Evolutionary conservation across 768 basidiomycete species (phyloP).

Genomic region (Kwoniella botswanensis): DNA sequence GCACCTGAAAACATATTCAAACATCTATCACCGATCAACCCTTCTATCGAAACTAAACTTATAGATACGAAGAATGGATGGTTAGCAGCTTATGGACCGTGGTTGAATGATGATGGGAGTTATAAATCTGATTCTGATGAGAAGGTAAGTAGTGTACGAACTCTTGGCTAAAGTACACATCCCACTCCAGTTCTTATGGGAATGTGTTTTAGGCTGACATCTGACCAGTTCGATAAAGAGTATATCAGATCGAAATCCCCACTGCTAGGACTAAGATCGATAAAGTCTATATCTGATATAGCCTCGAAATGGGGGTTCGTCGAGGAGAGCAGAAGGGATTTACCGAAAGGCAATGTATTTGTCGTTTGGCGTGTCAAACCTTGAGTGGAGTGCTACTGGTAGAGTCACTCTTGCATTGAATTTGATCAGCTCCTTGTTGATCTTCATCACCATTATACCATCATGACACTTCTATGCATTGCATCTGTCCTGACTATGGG

Average conservation of each 20-base stretch:
- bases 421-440: neutral
- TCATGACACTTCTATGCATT: neutral
- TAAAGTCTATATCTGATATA: slow-evolving; percentile 27
- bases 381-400: neutral
- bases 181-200: no score
- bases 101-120: slow-evolving; percentile 34
- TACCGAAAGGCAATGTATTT: slow-evolving; percentile 45
- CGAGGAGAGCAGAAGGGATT: slow-evolving; percentile 31
- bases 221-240: slow-evolving; percentile 36
- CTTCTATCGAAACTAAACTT: neutral
- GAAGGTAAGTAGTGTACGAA: slow-evolving; percentile 26
- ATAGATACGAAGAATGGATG: slow-evolving; percentile 26
- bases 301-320: slow-evolving; percentile 40
- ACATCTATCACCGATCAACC: slow-evolving; percentile 29
- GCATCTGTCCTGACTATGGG: neutral
- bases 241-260: slow-evolving; percentile 31
- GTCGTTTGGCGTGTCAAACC: slow-evolving; percentile 37
- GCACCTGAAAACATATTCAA: slow-evolving; percentile 39
- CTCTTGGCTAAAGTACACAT: no score
- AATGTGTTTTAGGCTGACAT: no score
- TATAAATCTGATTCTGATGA: slow-evolving; percentile 38
- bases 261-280: slow-evolving; percentile 32
- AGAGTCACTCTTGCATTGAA: no score
- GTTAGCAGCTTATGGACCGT: slow-evolving; percentile 43
- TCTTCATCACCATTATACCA: neutral